Base-by-base conservation (phyloP, 768 basidiomycete species). In the Suillus placidus region DNA sequence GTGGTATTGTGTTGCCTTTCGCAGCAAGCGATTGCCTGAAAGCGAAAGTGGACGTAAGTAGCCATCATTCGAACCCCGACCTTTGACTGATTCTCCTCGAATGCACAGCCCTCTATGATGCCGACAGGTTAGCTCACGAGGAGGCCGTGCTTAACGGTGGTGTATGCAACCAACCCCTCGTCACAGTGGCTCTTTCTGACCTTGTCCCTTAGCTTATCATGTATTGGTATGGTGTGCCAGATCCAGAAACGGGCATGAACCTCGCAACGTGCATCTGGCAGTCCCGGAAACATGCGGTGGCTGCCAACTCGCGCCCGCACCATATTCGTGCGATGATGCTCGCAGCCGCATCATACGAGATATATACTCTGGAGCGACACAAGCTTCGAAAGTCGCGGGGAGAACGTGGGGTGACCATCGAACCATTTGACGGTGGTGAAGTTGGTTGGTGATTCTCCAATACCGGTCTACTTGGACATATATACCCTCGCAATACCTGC, bases 231-330 rank as follows among this genome's bases (percentile, higher is more conserved):
- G 95, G 95, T 12, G 83, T 90, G 37, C 95, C 95, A 1, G 80
- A 93, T 69, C 83, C 84, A 58, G 74, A 81, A 43, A 91, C 92
- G 0, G 89, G 94, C 2, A 81, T 92, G 78, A 98, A 98, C 76
- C 86, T 97, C 62, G 95, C 96, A 9, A 97, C 95, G 20, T 98
- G 96, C 79, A 90, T 99, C 49, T 99, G 97, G 96, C 89, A 92
- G 78, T 93, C 91, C 49, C 88, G 95, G 7, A 84, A 85, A 69
- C 91, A 95, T 67, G 97, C 96, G 5, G 79, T 88, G 34, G 88
- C 87, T 4, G 95, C 95, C 0, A 94, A 88, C 69, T 85, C 87
- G 0, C 85, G 89, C 7, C 94, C 93, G 16, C 84, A 90, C 64
- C 97, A 98, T 71, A 84, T 90, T 63, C 83, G 83, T 45, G 97